These are phyloP conservation scores for Pascua sp. DNA, from an alignment of 1,284 basidiomycete species.

Conservation along the genomic window DNA sequence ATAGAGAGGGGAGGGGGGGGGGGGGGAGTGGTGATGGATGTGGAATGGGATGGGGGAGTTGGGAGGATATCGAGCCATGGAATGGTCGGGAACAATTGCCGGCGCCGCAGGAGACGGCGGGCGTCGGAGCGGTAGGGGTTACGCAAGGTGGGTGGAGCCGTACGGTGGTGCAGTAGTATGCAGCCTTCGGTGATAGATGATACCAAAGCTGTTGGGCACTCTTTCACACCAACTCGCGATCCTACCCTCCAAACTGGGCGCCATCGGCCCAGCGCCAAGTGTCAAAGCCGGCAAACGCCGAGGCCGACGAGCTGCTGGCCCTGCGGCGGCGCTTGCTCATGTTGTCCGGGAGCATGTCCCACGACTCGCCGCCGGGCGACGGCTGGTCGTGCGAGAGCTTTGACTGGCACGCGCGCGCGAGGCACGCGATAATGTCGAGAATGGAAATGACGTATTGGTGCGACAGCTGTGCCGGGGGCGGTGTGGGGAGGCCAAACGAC, in stretches of 20 bases:
- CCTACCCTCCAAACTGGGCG: no score
- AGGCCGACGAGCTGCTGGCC: constrained; percentile 12
- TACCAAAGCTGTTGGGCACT: no score
- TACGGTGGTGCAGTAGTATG: no score
- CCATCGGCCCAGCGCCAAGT: constrained; percentile 32
- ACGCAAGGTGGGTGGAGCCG: neutral
- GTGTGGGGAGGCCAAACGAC: constrained; percentile 25
- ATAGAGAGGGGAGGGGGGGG: neutral
- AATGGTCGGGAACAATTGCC: no score
- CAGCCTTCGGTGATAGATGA: no score
- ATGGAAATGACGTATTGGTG: constrained; percentile 38
- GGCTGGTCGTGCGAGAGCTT: constrained; percentile 15
- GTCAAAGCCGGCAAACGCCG: constrained; percentile 19
- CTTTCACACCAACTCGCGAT: no score
- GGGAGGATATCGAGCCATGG: neutral
- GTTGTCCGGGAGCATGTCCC: constrained; percentile 22
- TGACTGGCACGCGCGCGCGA: constrained; percentile 21
- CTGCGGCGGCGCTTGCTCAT: constrained; percentile 22
- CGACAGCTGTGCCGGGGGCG: constrained; percentile 30
- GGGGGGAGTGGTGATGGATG: neutral
- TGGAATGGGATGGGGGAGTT: neutral
- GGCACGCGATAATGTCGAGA: constrained; percentile 31
- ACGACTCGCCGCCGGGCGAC: constrained; percentile 2
- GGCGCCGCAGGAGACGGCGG: neutral
- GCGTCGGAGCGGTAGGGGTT: neutral